These are phyloP conservation scores for Boletus vermiculosoides DNA, from an alignment of 768 basidiomycete genomes.

Conservation along the genomic window DNA sequence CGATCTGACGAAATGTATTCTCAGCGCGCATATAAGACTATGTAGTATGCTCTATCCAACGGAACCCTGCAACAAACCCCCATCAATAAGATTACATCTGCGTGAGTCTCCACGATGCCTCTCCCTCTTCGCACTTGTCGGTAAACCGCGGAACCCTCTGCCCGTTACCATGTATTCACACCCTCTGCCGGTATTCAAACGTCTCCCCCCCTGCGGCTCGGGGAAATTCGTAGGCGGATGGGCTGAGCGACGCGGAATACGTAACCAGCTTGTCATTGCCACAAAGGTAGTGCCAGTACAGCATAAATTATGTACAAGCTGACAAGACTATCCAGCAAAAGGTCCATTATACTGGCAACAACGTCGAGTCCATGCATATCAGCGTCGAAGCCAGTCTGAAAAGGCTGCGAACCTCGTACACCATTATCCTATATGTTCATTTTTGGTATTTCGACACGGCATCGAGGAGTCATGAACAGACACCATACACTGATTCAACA, in stretches of 20 bases:
- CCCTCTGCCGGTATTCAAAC: constrained; percentile 39
- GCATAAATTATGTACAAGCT: constrained; percentile 2
- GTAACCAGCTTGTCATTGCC: constrained; percentile 46
- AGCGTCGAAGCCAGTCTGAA: too few relatives aligned
- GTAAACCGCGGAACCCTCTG: constrained; percentile 27
- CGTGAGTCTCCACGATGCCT: neutral
- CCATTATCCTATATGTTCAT: constrained; percentile 43
- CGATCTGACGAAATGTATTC: neutral
- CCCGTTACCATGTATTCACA: constrained; percentile 36
- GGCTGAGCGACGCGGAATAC: constrained; percentile 40
- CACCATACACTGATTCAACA: constrained; percentile 41
- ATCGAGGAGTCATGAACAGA: constrained; percentile 46
- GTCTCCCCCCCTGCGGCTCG: constrained; percentile 47
- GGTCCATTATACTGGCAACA: too few relatives aligned
- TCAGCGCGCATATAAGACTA: neutral
- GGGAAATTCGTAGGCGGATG: constrained; percentile 50
- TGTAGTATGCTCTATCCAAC: neutral
- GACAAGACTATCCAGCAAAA: too few relatives aligned
- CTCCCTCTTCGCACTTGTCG: constrained; percentile 2
- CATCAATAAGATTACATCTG: neutral
- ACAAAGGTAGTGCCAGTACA: constrained; percentile 36
- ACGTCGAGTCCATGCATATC: too few relatives aligned
- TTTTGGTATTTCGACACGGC: constrained; percentile 28
- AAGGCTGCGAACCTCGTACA: too few relatives aligned
- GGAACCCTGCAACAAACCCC: neutral